phyloP scores from a whole-genome alignment of 1,284 basidiomycete genomes.

The Hymenochaete sp. region DNA sequence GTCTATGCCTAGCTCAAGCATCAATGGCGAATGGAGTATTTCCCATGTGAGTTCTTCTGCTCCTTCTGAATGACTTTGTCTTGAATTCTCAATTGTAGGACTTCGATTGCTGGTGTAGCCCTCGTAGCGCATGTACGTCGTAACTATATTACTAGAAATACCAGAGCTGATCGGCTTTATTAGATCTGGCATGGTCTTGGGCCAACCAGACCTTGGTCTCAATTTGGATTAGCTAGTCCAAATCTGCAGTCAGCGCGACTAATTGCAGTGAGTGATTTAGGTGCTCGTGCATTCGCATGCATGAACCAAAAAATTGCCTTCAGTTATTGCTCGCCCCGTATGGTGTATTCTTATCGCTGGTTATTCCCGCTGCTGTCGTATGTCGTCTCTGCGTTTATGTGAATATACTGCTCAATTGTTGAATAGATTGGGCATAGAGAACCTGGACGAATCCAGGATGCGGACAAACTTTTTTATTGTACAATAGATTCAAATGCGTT shows the following conservation, averaged over 20 bases:
- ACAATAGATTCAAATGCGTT: constrained; percentile 12
- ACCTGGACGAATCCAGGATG: constrained; percentile 1
- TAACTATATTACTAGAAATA: not conserved
- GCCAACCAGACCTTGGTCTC: constrained; percentile 15
- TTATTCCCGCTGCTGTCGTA: constrained; percentile 15
- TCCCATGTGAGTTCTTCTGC: constrained; percentile 13
- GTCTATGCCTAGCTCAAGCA: constrained; percentile 15
- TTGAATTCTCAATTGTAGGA: constrained; percentile 7
- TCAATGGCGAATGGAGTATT: constrained; percentile 19
- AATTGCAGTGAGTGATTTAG: constrained; percentile 6
- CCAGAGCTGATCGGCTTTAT: not conserved
- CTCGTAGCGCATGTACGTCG: constrained; percentile 17
- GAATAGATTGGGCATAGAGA: constrained; percentile 13
- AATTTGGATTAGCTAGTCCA: constrained; percentile 14
- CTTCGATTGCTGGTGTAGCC: constrained; percentile 17
- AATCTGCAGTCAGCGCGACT: constrained; percentile 13
- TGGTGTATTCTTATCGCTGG: constrained; percentile 15
- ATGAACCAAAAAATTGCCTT: not conserved
- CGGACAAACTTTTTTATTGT: constrained; percentile 15
- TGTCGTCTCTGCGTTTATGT: not conserved
- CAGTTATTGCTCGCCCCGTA: constrained; percentile 19
- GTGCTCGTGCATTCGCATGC: not conserved
- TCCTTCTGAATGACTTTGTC: not conserved
- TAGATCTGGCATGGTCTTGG: constrained; percentile 17
- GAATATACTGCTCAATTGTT: not conserved